phyloP scores from a whole-genome alignment of 2,329 filamentous ascomycete species.

The Niveomyces coronatus region DNA sequence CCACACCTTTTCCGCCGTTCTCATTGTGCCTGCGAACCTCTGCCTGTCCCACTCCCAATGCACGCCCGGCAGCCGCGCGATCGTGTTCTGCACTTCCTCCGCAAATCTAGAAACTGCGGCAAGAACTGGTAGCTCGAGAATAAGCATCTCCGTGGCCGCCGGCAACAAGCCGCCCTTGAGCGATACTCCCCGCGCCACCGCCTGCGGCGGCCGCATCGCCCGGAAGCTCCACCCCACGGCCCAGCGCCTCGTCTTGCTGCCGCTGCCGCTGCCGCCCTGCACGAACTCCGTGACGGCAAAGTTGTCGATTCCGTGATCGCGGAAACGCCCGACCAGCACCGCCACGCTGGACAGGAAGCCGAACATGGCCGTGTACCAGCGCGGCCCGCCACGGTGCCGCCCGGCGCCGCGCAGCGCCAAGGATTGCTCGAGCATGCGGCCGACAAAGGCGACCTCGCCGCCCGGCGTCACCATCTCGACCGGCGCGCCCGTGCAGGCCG shows the following conservation, averaged over 20 bases:
- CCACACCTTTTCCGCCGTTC: conserved; percentile 67
- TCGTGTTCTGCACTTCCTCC: conserved; percentile 28
- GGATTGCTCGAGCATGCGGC: conserved; percentile 61
- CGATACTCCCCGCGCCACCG: conserved; percentile 32
- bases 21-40: conserved; percentile 47
- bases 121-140: conserved; percentile 35
- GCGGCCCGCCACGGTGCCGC: too few relatives aligned
- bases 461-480: conserved; percentile 79
- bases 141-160: conserved; percentile 26
- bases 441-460: conserved; percentile 68
- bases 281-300: conserved; percentile 74
- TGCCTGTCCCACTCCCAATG: conserved; percentile 54
- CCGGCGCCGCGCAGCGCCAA: conserved; percentile 42
- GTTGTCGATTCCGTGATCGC: conserved; percentile 53
- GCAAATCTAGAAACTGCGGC: conserved; percentile 29
- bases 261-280: too few relatives aligned
- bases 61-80: conserved; percentile 46
- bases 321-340: conserved; percentile 48
- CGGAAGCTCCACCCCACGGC: conserved; percentile 80
- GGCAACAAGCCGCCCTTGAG: conserved; percentile 38
- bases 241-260: conserved; percentile 71
- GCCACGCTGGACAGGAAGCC: conserved; percentile 67
- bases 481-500: conserved; percentile 64
- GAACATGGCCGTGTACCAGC: conserved; percentile 89
- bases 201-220: conserved; percentile 48